These are phyloP conservation scores for Penicillium maclennaniae DNA, from an alignment of 495 filamentous ascomycete species.

Conservation along the genomic window DNA sequence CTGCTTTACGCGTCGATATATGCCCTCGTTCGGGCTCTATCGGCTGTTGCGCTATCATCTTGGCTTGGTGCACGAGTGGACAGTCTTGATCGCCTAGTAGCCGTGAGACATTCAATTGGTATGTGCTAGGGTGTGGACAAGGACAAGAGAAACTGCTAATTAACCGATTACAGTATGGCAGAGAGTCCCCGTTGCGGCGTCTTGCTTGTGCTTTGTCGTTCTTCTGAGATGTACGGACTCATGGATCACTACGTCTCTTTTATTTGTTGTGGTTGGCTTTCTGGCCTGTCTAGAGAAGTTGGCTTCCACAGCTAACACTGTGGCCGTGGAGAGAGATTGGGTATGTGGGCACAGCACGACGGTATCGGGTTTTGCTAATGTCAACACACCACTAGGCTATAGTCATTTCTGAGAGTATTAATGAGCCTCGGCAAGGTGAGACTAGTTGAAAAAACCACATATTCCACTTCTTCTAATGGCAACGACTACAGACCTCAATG, in stretches of 20 bases:
- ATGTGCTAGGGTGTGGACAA: conserved; percentile 20
- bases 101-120: conserved; percentile 48
- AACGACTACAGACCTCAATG: conserved; percentile 43
- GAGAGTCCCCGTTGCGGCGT: conserved; percentile 34
- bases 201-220: conserved; percentile 32
- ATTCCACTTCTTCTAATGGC: neutral
- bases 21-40: conserved; percentile 30
- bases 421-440: conserved; percentile 34
- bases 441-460: neutral
- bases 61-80: conserved; percentile 47
- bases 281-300: conserved; percentile 59
- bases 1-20: conserved; percentile 45
- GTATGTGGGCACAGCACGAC: conserved; percentile 24
- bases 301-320: conserved; percentile 49
- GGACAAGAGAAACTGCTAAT: neutral
- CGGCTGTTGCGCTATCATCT: conserved; percentile 30
- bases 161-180: conserved; percentile 31
- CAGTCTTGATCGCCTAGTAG: conserved; percentile 43
- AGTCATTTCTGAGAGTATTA: conserved; percentile 38
- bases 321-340: conserved; percentile 68
- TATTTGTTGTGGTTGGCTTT: conserved; percentile 43
- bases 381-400: conserved; percentile 28
- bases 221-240: conserved; percentile 8
- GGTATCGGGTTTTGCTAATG: neutral
- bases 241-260: conserved; percentile 17